Conservation (phyloP, 1,284 basidiomycete genomes). For the Apiotrichum porosum region DNA sequence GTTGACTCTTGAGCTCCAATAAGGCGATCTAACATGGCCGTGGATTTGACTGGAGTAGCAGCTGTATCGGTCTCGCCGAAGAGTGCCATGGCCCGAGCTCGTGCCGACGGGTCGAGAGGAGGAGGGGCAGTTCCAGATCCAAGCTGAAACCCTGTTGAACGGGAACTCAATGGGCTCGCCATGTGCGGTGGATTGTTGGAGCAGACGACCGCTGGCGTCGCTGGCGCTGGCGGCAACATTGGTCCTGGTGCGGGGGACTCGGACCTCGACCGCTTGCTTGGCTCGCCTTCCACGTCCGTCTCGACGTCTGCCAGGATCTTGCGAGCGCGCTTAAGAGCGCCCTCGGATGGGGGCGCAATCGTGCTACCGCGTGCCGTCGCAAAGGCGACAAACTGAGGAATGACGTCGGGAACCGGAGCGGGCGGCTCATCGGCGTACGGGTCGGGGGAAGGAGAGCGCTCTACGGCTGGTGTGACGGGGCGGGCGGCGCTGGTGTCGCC, state of each 20-base stretch:
- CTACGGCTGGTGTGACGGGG: background rate
- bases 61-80: constrained; percentile 8
- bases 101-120: background rate
- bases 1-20: background rate
- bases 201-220: too few species aligned
- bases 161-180: constrained; percentile 1
- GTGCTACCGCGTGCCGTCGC: constrained; percentile 25
- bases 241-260: too few species aligned
- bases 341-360: constrained; percentile 26
- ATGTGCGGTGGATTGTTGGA: too few species aligned
- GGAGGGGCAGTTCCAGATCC: constrained; percentile 8
- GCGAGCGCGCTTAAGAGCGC: constrained; percentile 25
- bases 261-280: constrained; percentile 2
- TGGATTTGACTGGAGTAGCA: background rate
- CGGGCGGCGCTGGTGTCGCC: constrained; percentile 1
- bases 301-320: constrained; percentile 22
- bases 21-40: too few species aligned
- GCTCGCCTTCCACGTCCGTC: constrained; percentile 6
- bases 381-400: constrained; percentile 28
- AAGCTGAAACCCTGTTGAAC: constrained; percentile 8
- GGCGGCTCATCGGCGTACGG: constrained; percentile 1
- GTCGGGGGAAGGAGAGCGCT: background rate
- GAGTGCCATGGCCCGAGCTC: constrained; percentile 9
- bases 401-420: constrained; percentile 3
- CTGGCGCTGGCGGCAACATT: too few species aligned